Conservation (phyloP, 768 basidiomycete genomes). For the Sporobolomyces roseus region DNA sequence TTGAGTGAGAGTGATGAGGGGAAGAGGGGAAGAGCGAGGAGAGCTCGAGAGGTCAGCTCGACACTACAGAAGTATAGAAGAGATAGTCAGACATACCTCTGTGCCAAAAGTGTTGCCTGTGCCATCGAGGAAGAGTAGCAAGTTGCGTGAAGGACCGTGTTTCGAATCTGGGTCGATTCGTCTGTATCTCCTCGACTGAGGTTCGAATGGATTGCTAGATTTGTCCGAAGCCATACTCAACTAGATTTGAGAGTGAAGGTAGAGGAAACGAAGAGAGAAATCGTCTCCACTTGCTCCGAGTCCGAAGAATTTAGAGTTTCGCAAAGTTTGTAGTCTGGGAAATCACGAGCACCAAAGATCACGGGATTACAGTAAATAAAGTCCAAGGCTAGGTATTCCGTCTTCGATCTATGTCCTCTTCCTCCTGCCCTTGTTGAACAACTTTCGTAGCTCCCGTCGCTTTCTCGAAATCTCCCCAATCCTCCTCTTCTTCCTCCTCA, state of each 20-base stretch:
- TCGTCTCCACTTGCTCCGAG: background rate
- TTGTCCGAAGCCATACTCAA: conserved; percentile 6
- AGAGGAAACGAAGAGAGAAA: background rate
- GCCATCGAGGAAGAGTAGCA: conserved; percentile 22
- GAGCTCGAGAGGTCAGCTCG: background rate
- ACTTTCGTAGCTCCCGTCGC: too few relatives aligned
- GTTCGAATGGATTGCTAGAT: background rate
- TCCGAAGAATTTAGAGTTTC: background rate
- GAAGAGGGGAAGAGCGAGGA: background rate
- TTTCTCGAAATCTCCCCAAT: conserved; percentile 38
- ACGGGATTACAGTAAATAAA: too few relatives aligned
- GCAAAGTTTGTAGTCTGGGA: too few relatives aligned
- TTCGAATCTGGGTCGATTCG: conserved; percentile 1
- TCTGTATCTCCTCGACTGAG: background rate
- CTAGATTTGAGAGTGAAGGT: background rate
- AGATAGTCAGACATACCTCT: background rate
- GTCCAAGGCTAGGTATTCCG: background rate
- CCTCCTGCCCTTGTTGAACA: too few relatives aligned
- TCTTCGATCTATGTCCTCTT: too few relatives aligned
- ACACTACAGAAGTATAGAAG: too few relatives aligned
- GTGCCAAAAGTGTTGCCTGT: conserved; percentile 23
- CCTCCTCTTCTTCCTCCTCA: conserved; percentile 29
- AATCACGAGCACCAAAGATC: too few relatives aligned
- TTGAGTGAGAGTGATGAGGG: background rate
- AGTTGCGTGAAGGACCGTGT: background rate